Base-by-base conservation (phyloP, 2,329 filamentous ascomycete species). In the Leptodontidium sp. region DNA sequence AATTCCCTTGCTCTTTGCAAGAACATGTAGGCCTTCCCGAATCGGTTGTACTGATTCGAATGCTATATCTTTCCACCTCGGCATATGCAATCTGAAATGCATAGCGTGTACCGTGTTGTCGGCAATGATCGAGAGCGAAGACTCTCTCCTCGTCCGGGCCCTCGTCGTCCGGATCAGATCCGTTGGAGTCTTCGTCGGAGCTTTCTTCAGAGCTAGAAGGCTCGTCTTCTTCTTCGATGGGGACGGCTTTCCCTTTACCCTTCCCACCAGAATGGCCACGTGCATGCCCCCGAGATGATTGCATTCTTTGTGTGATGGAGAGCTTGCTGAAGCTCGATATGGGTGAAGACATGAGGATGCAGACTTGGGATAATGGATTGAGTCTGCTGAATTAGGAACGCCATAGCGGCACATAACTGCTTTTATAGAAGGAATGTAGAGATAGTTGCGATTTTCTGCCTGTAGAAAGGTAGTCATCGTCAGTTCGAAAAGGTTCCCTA, bases 41-140 rank as follows among this genome's bases (percentile, higher is more conserved):
- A 21, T 70, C 59, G 8, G 66, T 65, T 7, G 72, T 65, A 35
- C 66, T 68, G 59, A 78, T 75, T 17, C 75, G 73, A 35, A 78
- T 67, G 24, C 73, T 68, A 53, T 71, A 70, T 52, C 65, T 69
- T 55, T 74, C 47, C 2, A 77, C 71, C 21, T 76, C 66, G 9
- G 76, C 75, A 53, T 71, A 74, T 15, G 72, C 74, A 15, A 77
- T 72, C 57, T 77, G 75, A 50, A 77, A 78, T 50, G 75, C 75
- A 66, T 74, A 78, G 29, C 58, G 55, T 24, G 64, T 55, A 38
- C 62, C 69, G 62, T 70, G 62, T 65, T 74, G 68, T 55, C 75
- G 71, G 64, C 76, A 75, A 68, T 75, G 70, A 64, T 76, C 71
- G 40, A 75, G 68, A 49, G 75, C 72, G 65, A 75, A 71, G 8